Conservation (phyloP, 371 early-diverging fungal genomes). For the Dentiscutata heterogama region DNA sequence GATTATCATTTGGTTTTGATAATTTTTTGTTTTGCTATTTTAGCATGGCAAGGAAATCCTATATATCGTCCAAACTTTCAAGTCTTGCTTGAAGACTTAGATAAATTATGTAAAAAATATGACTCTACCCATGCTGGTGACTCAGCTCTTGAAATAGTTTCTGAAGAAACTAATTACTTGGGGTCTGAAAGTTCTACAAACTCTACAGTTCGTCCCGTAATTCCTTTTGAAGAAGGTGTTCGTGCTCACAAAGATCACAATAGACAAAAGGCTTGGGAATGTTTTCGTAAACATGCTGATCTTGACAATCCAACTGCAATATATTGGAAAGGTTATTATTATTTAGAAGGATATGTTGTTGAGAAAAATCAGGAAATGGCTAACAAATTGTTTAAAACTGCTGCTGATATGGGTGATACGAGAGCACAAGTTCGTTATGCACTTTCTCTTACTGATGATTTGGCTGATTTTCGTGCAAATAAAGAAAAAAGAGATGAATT, state of each 20-base stretch:
- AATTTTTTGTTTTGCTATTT: background rate
- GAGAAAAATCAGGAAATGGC: slow-evolving; percentile 17
- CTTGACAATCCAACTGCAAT: slow-evolving; percentile 11
- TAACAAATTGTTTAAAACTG: background rate
- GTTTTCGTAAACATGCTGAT: slow-evolving; percentile 20
- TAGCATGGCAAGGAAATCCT: background rate
- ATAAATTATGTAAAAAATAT: background rate
- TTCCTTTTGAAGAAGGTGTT: slow-evolving; percentile 33
- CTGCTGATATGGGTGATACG: slow-evolving; percentile 12
- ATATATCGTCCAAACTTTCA: too few relatives aligned
- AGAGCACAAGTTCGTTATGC: slow-evolving; percentile 20
- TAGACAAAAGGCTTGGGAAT: slow-evolving; percentile 34
- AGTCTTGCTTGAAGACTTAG: background rate
- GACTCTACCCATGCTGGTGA: background rate
- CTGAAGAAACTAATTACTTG: background rate
- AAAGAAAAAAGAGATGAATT: background rate
- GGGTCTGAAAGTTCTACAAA: background rate
- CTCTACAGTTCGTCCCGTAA: background rate
- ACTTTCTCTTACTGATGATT: background rate
- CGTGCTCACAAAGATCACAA: slow-evolving; percentile 9
- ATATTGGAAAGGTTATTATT: slow-evolving; percentile 44
- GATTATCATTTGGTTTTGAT: background rate
- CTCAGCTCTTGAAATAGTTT: background rate
- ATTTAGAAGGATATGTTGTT: slow-evolving; percentile 31
- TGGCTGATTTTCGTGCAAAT: background rate